Evolutionary conservation across 371 early-diverging fungal species (phyloP).

Genomic region (Mucor plumbeus): DNA sequence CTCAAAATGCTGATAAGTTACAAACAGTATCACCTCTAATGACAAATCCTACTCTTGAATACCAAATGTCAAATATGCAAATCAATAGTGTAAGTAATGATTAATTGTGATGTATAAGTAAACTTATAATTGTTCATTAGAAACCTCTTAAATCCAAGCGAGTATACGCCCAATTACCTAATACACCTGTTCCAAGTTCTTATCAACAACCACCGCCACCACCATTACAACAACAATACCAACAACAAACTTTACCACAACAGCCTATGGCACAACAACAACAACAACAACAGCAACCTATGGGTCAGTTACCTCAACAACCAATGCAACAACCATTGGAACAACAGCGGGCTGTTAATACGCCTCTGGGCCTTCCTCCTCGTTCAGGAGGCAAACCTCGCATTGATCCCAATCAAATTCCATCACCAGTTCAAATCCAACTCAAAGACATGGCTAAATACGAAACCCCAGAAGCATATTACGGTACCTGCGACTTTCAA

Average conservation of each 20-base stretch:
- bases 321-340: constrained; percentile 6
- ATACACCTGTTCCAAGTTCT: constrained; percentile 1
- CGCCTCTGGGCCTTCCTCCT: constrained; percentile 31
- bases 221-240: background rate
- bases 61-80: constrained; percentile 12
- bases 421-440: constrained; percentile 87
- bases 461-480: constrained; percentile 56
- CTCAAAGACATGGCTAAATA: constrained; percentile 74
- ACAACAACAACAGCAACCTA: background rate
- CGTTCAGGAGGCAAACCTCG: constrained; percentile 55
- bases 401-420: constrained; percentile 95
- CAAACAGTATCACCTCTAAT: background rate
- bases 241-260: constrained; percentile 7
- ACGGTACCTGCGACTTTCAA: constrained; percentile 70
- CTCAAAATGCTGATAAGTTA: background rate
- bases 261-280: constrained; percentile 6
- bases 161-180: constrained; percentile 37
- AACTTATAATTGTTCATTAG: constrained; percentile 2
- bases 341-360: constrained; percentile 8
- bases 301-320: constrained; percentile 17
- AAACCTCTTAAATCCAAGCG: constrained; percentile 26
- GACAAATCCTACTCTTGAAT: background rate
- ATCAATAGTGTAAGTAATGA: background rate
- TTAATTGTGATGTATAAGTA: background rate
- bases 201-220: constrained; percentile 3